These are phyloP conservation scores for Fusarium concolor DNA, from an alignment of 2,329 filamentous ascomycete species.

Conservation along the genomic window DNA sequence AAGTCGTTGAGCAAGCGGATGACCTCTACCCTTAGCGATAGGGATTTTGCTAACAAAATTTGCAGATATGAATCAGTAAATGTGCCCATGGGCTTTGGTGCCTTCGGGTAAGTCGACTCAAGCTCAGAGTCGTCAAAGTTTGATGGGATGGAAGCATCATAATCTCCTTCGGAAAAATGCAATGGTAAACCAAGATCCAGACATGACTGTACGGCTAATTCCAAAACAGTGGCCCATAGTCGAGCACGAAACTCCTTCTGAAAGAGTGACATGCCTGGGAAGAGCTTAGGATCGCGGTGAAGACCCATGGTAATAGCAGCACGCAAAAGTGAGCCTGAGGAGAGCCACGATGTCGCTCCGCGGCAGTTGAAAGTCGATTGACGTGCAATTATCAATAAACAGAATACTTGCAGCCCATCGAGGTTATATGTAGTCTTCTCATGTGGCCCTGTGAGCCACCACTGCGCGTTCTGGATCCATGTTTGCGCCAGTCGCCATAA, in stretches of 20 bases:
- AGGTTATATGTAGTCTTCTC: slow-evolving; percentile 45
- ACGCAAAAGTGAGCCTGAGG: slow-evolving; percentile 39
- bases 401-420: slow-evolving; percentile 43
- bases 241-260: slow-evolving; percentile 40
- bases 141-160: slow-evolving; percentile 35
- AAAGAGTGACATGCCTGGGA: slow-evolving; percentile 33
- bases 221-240: slow-evolving; percentile 43
- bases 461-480: slow-evolving; percentile 46
- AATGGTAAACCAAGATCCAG: slow-evolving; percentile 42
- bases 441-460: slow-evolving; percentile 44
- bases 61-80: slow-evolving; percentile 44
- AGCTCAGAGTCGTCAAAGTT: slow-evolving; percentile 43
- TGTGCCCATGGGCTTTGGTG: slow-evolving; percentile 4
- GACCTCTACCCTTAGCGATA: slow-evolving; percentile 37
- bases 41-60: slow-evolving; percentile 36
- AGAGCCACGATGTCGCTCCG: slow-evolving; percentile 45
- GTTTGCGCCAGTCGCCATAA: slow-evolving; percentile 36
- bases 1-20: slow-evolving; percentile 43
- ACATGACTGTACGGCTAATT: slow-evolving; percentile 40
- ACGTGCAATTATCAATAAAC: slow-evolving; percentile 40
- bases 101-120: slow-evolving; percentile 13
- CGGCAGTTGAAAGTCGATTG: slow-evolving; percentile 45
- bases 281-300: slow-evolving; percentile 41
- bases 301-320: slow-evolving; percentile 46
- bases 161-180: slow-evolving; percentile 31